phyloP scores from a whole-genome alignment of 2,329 filamentous ascomycete species.

The Trichoderma sp. region DNA sequence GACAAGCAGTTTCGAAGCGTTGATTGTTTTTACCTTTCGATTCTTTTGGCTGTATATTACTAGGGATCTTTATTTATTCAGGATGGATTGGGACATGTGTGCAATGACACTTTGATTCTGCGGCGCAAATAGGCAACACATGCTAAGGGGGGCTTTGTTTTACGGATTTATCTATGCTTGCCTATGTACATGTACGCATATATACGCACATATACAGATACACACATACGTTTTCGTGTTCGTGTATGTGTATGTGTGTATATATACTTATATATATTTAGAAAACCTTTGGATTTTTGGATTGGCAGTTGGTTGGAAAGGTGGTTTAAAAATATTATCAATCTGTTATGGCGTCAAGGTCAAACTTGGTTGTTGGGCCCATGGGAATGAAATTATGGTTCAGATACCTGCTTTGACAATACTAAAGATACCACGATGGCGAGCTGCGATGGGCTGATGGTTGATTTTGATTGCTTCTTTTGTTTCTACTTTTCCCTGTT shows the following conservation, averaged over 20 bases:
- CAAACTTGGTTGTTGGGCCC: constrained; percentile 13
- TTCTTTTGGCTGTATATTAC: constrained; percentile 15
- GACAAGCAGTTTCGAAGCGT: neutral
- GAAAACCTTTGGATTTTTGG: constrained; percentile 1
- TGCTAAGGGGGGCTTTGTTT: neutral
- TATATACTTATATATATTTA: neutral
- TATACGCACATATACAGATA: neutral
- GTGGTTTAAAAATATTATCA: neutral
- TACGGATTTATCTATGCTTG: neutral
- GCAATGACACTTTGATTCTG: constrained; percentile 11
- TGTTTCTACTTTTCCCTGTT: neutral
- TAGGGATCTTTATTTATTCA: neutral
- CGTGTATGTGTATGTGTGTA: neutral
- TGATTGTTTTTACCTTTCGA: neutral
- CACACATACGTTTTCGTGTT: neutral
- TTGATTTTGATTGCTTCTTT: neutral
- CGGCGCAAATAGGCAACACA: constrained; percentile 11
- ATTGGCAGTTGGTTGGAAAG: neutral
- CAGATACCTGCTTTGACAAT: constrained; percentile 19
- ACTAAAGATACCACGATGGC: constrained; percentile 28
- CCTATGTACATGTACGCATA: neutral
- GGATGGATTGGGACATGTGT: constrained; percentile 1
- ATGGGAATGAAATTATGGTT: constrained; percentile 36
- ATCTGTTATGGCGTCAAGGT: constrained; percentile 11
- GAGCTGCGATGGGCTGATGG: neutral